A percentile compares a stretch with the other conserved stretches of the same genome.
These are phyloP conservation scores for Neurospora intermedia DNA, from an alignment of 495 filamentous ascomycete genomes.

Conservation along the genomic window DNA sequence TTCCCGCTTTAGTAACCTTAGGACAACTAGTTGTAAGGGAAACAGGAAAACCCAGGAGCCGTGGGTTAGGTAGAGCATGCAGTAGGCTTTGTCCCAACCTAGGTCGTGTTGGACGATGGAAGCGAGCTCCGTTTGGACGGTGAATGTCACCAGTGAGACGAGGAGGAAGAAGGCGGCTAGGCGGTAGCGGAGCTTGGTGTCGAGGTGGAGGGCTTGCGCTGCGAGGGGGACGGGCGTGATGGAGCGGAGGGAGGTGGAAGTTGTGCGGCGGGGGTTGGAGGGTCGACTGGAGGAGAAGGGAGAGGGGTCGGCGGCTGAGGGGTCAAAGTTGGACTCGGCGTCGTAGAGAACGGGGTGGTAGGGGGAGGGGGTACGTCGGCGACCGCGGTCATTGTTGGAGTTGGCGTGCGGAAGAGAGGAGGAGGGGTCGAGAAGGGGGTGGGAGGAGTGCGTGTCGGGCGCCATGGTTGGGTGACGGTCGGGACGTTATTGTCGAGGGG, in stretches of 20 bases:
- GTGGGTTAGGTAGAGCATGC: conserved; percentile 97
- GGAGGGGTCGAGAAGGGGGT: conserved; percentile 4
- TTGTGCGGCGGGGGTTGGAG: conserved; percentile 11
- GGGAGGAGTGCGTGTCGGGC: conserved; percentile 1
- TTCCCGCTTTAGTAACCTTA: conserved; percentile 60
- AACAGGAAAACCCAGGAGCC: conserved; percentile 85
- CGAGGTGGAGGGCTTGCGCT: conserved; percentile 34
- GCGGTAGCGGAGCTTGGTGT: conserved; percentile 70
- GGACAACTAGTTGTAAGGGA: conserved; percentile 70
- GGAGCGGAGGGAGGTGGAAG: conserved; percentile 11
- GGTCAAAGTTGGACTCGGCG: not conserved
- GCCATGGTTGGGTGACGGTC: not conserved
- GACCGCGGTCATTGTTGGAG: conserved; percentile 1
- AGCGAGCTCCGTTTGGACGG: conserved; percentile 86
- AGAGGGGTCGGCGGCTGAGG: not conserved
- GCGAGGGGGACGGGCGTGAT: conserved; percentile 16
- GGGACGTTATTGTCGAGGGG: not conserved
- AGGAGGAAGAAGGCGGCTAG: conserved; percentile 75
- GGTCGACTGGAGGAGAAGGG: not conserved
- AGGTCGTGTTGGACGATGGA: conserved; percentile 84
- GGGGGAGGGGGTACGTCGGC: not conserved
- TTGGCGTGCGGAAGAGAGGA: not conserved
- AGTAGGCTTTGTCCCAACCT: conserved; percentile 91
- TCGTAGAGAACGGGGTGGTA: not conserved
- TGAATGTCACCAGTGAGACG: conserved; percentile 71